phyloP scores from a whole-genome alignment of 805 yeast species.

The Grigorovia transvaalensis region DNA sequence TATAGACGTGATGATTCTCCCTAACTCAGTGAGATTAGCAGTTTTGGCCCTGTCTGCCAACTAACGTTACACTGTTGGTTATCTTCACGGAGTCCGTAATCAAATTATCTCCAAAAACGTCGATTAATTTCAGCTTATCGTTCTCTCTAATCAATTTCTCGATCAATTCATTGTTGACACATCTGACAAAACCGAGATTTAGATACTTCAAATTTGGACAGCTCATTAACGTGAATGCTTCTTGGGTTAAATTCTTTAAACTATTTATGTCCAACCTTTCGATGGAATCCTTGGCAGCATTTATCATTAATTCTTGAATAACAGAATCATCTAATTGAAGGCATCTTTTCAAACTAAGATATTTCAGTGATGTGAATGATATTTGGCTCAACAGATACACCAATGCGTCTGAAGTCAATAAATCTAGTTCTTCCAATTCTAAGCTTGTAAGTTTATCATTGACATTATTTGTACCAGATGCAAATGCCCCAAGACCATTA shows the following conservation, averaged over 20 bases:
- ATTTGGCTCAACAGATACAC: constrained; percentile 40
- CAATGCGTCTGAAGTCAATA: constrained; percentile 61
- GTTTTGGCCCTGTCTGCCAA: constrained; percentile 67
- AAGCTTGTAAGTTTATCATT: constrained; percentile 37
- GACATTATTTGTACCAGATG: constrained; percentile 28
- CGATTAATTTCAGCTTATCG: constrained; percentile 52
- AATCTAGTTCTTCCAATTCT: constrained; percentile 50
- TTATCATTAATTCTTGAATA: constrained; percentile 47
- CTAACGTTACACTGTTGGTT: constrained; percentile 46
- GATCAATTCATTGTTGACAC: constrained; percentile 61
- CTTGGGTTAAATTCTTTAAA: constrained; percentile 43
- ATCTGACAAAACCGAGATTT: constrained; percentile 73
- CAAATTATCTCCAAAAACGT: constrained; percentile 71
- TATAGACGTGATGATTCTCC: background rate
- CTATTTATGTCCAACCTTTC: constrained; percentile 69
- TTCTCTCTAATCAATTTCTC: constrained; percentile 48
- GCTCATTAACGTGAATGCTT: constrained; percentile 40
- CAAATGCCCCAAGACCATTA: constrained; percentile 50
- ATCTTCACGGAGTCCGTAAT: constrained; percentile 47
- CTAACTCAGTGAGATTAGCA: constrained; percentile 24
- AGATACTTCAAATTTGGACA: constrained; percentile 53
- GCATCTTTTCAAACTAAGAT: constrained; percentile 57
- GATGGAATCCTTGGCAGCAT: constrained; percentile 48
- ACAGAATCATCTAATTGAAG: constrained; percentile 53
- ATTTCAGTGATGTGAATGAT: constrained; percentile 47